Base-by-base conservation (phyloP, 164 flowering plant species). In the Vitis cinerea region DNA sequence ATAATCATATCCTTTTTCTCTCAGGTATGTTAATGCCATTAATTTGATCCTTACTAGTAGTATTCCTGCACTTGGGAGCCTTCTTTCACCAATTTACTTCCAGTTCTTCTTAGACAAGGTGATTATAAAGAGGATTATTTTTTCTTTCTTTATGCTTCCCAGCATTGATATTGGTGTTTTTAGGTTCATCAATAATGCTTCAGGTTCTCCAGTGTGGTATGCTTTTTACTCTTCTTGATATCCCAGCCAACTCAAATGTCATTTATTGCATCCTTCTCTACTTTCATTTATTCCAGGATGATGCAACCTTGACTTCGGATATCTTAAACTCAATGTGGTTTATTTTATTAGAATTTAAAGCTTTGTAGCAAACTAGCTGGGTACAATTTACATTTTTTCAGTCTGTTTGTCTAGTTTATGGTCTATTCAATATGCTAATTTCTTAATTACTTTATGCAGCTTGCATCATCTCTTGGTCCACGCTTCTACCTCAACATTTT, bases 21-120 rank as follows among this genome's bases (percentile, higher is more conserved):
- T 80, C 85, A 94, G 99, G 85, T 95, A 95, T 79, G 97, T 95
- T 64, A 95, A 91, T 79, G 81, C 77, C 54, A 91, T 95, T 74
- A 93, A 90, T 81, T 75, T 80, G 76, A 93, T 95, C 74, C 93
- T 93, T 65, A 81, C 77, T n/a, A 84, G 79, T 76, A 93, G 98
- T 78, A 86, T 95, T 72, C 99, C 98, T 77, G 88, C 83, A 57
- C 90, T 93, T 72, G 98, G 99, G 67, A 83, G 85, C 71, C 93
- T 95, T 65, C 91, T 91, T 56, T 85, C 92, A 67, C 89, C 94
- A 29, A 77, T 93, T 67, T 89, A 95, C 84, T 95, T 95, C 86
- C 98, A 95, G 82, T 95, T 88, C 80, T 95, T 95, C 75, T 73
- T 95, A 54, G 99, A 95, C 86, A 91, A 95, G 97, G 99, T 94